Percentiles rank a stretch among this genome's conserved stretches.
Conservation (phyloP, 805 yeast genomes). For the Helenozyma baotianmanensis region DNA sequence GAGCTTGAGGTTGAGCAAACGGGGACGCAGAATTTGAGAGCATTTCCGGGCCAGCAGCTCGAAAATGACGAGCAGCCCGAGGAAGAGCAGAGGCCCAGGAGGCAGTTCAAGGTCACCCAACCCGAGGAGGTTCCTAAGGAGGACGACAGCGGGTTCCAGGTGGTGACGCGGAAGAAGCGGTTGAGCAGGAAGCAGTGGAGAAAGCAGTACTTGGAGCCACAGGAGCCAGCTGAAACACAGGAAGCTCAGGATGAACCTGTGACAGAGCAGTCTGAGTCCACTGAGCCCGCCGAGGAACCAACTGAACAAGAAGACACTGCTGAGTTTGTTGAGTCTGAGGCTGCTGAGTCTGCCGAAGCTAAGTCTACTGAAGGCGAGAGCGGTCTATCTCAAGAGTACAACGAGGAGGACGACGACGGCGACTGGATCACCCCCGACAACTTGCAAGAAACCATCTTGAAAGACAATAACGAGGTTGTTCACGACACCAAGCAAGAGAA, state of each 20-base stretch:
- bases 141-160: slow-evolving; percentile 22
- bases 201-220: slow-evolving; percentile 2
- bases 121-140: slow-evolving; percentile 8
- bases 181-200: slow-evolving; percentile 1
- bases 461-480: slow-evolving; percentile 61
- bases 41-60: slow-evolving; percentile 61
- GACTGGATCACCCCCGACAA: slow-evolving; percentile 94
- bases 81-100: slow-evolving; percentile 2
- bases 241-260: not conserved
- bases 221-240: not conserved
- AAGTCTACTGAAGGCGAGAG: slow-evolving; percentile 1
- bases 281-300: not conserved
- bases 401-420: slow-evolving; percentile 78
- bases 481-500: slow-evolving; percentile 28
- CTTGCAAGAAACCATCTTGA: slow-evolving; percentile 60
- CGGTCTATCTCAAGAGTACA: slow-evolving; percentile 44
- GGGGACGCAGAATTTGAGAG: slow-evolving; percentile 70
- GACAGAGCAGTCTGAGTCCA: not conserved
- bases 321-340: not conserved
- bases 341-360: not conserved
- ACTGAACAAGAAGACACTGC: not conserved
- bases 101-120: not conserved
- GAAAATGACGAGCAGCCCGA: slow-evolving; percentile 19
- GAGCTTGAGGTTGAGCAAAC: slow-evolving; percentile 76
- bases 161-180: slow-evolving; percentile 15